phyloP scores from a whole-genome alignment of 164 flowering plant genomes.

The Dillenia turbinata region DNA sequence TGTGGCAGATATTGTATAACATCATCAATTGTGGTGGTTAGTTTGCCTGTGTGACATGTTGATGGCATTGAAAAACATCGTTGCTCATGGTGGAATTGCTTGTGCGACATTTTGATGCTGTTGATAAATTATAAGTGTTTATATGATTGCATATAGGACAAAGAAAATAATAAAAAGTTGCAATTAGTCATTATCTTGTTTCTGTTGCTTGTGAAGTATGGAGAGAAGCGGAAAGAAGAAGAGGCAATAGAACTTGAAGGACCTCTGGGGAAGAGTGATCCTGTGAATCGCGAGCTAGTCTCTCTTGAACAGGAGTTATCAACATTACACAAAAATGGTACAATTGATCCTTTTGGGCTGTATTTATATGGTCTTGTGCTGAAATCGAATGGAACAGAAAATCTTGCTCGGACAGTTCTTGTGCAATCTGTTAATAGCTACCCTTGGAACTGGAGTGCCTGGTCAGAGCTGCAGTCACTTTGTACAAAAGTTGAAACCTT shows the following conservation, averaged over 20 bases:
- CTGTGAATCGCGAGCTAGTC: constrained; percentile 65
- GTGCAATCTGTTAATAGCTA: constrained; percentile 89
- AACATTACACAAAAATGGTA: constrained; percentile 55
- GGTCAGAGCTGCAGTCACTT: constrained; percentile 85
- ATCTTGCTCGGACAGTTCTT: constrained; percentile 70
- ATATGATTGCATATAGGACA: too few relatives aligned
- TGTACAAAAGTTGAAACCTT: constrained; percentile 69
- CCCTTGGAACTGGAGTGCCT: constrained; percentile 99
- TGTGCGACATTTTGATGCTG: background rate
- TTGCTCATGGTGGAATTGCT: too few relatives aligned
- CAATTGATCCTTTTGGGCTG: constrained; percentile 79
- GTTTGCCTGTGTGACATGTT: background rate
- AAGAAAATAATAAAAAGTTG: background rate
- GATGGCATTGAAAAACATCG: too few relatives aligned
- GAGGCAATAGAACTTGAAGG: constrained; percentile 93
- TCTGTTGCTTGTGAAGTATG: constrained; percentile 55
- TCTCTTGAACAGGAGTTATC: constrained; percentile 81
- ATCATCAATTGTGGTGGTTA: too few relatives aligned
- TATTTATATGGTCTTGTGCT: constrained; percentile 89
- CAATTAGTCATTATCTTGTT: background rate
- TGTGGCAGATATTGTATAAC: too few relatives aligned
- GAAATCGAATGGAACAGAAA: constrained; percentile 76
- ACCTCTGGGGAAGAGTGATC: constrained; percentile 73
- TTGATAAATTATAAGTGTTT: background rate
- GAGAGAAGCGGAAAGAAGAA: constrained; percentile 97